phyloP scores from a whole-genome alignment of 345 rosid genomes.

The Gossypioides kirkii region DNA sequence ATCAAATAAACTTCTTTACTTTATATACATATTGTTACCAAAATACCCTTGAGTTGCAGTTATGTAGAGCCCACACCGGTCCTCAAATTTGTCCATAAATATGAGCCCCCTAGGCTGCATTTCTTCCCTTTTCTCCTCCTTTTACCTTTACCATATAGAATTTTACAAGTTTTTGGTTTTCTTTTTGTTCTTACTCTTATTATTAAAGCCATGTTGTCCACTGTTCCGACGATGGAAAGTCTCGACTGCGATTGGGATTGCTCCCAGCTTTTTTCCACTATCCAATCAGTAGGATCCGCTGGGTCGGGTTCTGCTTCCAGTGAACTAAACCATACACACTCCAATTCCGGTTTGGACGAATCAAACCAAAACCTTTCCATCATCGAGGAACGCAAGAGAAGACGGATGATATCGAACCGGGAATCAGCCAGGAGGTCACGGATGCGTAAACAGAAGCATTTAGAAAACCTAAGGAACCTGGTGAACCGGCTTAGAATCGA shows the following conservation, averaged over 20 bases:
- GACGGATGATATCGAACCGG: conserved; percentile 85
- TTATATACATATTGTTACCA: neutral
- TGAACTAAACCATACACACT: conserved; percentile 27
- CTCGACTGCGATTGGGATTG: conserved; percentile 60
- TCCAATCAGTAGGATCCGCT: conserved; percentile 34
- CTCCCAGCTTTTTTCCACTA: conserved; percentile 32
- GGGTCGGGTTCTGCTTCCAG: conserved; percentile 35
- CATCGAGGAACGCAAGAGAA: conserved; percentile 56
- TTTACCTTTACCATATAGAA: conserved; percentile 27
- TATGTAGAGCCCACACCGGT: conserved; percentile 17
- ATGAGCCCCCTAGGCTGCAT: conserved; percentile 47
- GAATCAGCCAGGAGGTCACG: conserved; percentile 86
- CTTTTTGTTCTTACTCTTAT: neutral
- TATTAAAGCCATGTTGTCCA: conserved; percentile 41
- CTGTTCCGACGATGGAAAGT: conserved; percentile 32
- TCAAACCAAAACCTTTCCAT: conserved; percentile 26
- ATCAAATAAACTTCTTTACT: too few species aligned
- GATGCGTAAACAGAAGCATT: conserved; percentile 71
- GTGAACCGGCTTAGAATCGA: conserved; percentile 54
- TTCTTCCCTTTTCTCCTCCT: conserved; percentile 91
- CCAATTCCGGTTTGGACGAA: conserved; percentile 36
- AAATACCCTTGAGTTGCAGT: conserved; percentile 20
- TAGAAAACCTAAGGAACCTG: conserved; percentile 65
- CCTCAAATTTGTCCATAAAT: conserved; percentile 44
- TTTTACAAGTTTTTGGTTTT: neutral